Base-by-base conservation (phyloP, 1,139 yeast genomes). In the Hansenula sp. region DNA sequence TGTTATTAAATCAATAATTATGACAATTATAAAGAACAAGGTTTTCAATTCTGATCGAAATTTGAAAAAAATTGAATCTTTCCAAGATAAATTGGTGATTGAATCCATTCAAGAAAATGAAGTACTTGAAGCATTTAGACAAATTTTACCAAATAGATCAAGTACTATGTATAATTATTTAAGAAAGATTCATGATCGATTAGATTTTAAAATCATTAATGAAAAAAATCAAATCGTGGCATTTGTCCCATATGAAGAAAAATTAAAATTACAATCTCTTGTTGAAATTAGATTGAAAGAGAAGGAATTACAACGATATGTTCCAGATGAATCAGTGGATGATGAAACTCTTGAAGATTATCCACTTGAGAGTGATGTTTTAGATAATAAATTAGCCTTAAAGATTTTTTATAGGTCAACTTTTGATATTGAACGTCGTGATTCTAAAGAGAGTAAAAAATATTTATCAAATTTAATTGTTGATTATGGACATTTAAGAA, bases 311-410 rank as follows among this genome's bases (percentile, higher is more conserved):
- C n/a, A n/a, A n/a, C n/a, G n/a, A n/a, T n/a, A n/a, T n/a, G n/a
- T n/a, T n/a, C n/a, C n/a, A n/a, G 19, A n/a, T 18, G 32, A 38
- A 12, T 26, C 28, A 24, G 29, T 25, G n/a, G 16, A 24, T 8
- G 27, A 31, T n/a, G 20, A 22, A 21, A 9, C 9, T 7, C 24
- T 7, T 7, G 24, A 9, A 3, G 21, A 27, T 4, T 46, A 44
- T 32, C 44, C 47, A 9, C 27, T 21, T 8, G 47, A 42, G 25
- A 26, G 43, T 18, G 20, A 19, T 9, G 39, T 38, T 1, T 13
- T 48, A 24, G 50, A 47, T 34, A 41, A 50, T 34, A 43, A 39
- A 16, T 6, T 41, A 2, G 48, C 45, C 10, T 39, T 46, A 43
- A 29, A 40, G 2, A 12, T 47, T 26, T 25, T 45, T 2, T 46